Evolutionary conservation across 805 yeast genomes (phyloP).

Genomic region (Spathaspora hagerdaliae): DNA sequence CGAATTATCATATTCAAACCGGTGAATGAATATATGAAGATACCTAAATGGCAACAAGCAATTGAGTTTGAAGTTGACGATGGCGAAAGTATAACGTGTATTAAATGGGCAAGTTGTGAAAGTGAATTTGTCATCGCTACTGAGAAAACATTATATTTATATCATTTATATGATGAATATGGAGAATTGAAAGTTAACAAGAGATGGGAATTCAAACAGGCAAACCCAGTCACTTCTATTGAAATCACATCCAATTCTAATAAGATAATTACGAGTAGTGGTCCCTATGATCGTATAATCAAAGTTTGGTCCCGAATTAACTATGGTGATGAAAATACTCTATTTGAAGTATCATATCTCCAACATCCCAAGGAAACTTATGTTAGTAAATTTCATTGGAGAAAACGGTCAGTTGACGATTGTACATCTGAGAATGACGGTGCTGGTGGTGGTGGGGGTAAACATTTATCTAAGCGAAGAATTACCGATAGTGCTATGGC

Average conservation of each 20-base stretch:
- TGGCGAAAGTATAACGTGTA: constrained; percentile 25
- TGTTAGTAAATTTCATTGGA: constrained; percentile 61
- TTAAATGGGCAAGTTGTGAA: constrained; percentile 52
- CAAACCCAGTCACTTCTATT: constrained; percentile 56
- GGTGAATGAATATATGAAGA: constrained; percentile 42
- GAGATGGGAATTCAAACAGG: constrained; percentile 51
- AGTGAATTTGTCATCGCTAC: constrained; percentile 65
- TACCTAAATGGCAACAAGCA: constrained; percentile 44
- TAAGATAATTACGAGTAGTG: constrained; percentile 57
- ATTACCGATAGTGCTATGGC: constrained; percentile 25
- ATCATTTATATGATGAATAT: constrained; percentile 46
- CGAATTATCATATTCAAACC: constrained; percentile 54
- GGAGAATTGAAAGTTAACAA: constrained; percentile 32
- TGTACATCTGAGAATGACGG: constrained; percentile 2
- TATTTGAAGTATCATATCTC: constrained; percentile 67
- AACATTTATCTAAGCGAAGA: constrained; percentile 2
- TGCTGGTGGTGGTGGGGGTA: constrained; percentile 2
- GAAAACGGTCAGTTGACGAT: constrained; percentile 17
- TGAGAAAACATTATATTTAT: constrained; percentile 44
- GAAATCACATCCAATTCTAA: constrained; percentile 65
- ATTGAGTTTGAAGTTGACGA: constrained; percentile 15
- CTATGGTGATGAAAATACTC: constrained; percentile 51
- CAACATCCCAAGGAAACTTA: constrained; percentile 50
- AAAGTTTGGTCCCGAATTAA: constrained; percentile 77
- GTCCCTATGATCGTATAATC: constrained; percentile 59